Evolutionary conservation across 192 early-diverging fungal genomes (phyloP).

Genomic region (Gamsiella multidivaricata): DNA sequence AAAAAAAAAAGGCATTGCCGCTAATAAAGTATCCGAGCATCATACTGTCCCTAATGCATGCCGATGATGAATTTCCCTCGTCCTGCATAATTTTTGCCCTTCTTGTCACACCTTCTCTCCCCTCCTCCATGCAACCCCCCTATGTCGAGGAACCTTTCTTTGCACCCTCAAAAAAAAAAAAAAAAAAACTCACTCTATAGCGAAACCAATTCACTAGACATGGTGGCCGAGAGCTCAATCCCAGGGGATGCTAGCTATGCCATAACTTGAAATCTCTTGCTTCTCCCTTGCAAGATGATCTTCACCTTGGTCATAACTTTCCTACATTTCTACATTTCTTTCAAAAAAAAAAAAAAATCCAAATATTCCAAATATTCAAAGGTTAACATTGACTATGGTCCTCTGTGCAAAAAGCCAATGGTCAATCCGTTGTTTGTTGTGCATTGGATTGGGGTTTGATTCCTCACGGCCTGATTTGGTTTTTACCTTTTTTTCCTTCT

Average conservation of each 20-base stretch:
- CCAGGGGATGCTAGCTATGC: constrained; percentile 25
- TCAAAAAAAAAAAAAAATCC: too few relatives aligned
- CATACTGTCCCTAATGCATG: too few relatives aligned
- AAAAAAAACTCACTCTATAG: constrained; percentile 33
- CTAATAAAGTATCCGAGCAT: too few relatives aligned
- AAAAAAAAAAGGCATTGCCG: too few relatives aligned
- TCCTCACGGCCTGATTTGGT: constrained; percentile 23
- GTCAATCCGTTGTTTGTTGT: background rate
- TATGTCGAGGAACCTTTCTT: constrained; percentile 20
- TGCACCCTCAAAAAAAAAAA: too few relatives aligned
- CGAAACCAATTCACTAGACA: constrained; percentile 52
- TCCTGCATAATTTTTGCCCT: constrained; percentile 13
- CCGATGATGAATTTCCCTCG: too few relatives aligned
- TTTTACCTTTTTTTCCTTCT: background rate
- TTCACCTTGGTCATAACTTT: constrained; percentile 34
- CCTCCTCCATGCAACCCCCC: background rate
- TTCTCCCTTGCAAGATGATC: constrained; percentile 2
- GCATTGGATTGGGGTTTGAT: constrained; percentile 37
- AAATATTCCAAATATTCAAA: constrained; percentile 6
- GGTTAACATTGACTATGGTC: constrained; percentile 35
- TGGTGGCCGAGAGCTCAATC: constrained; percentile 51
- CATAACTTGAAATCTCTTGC: constrained; percentile 8
- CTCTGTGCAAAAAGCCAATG: too few relatives aligned
- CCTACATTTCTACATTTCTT: constrained; percentile 33
- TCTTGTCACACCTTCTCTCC: background rate